Percentiles rank a stretch among this genome's conserved stretches.
These are phyloP conservation scores for Hypericum perforatum DNA, from an alignment of 345 rosid genomes.

Conservation along the genomic window DNA sequence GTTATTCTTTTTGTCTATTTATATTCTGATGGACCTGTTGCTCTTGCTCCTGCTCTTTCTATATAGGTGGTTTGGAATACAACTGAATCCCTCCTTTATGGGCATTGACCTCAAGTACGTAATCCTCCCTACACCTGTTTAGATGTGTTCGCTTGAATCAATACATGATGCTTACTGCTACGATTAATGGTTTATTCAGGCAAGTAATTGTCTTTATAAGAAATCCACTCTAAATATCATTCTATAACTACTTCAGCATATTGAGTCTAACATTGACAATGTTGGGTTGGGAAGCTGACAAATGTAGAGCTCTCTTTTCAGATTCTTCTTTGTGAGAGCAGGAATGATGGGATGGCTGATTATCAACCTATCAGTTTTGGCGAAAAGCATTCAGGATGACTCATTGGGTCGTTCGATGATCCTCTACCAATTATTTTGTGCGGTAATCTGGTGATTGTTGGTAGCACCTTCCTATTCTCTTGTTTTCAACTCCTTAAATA, in stretches of 20 bases:
- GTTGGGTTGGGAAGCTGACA: slow-evolving; percentile 3
- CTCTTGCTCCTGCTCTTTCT: slow-evolving; percentile 2
- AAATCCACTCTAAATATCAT: too few relatives aligned
- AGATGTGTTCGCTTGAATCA: background rate
- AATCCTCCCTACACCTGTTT: slow-evolving; percentile 1
- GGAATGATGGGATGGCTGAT: slow-evolving; percentile 99
- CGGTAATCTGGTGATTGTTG: slow-evolving; percentile 36
- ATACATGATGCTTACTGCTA: background rate
- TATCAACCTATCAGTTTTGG: slow-evolving; percentile 75
- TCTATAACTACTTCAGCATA: too few relatives aligned
- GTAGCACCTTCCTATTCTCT: background rate
- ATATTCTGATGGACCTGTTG: background rate
- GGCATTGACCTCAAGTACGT: slow-evolving; percentile 89
- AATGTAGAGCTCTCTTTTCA: slow-evolving; percentile 19
- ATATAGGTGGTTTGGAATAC: slow-evolving; percentile 86
- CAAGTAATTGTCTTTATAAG: too few relatives aligned
- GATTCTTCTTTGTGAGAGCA: slow-evolving; percentile 91
- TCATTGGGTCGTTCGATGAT: slow-evolving; percentile 59
- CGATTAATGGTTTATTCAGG: background rate
- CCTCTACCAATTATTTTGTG: slow-evolving; percentile 68
- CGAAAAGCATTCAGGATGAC: slow-evolving; percentile 50
- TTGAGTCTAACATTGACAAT: too few relatives aligned
- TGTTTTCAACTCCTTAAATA: background rate
- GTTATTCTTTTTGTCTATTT: too few relatives aligned
- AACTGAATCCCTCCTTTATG: slow-evolving; percentile 78